Conservation (phyloP, 169 alveolate species). For the Plasmodium vinckei region DNA sequence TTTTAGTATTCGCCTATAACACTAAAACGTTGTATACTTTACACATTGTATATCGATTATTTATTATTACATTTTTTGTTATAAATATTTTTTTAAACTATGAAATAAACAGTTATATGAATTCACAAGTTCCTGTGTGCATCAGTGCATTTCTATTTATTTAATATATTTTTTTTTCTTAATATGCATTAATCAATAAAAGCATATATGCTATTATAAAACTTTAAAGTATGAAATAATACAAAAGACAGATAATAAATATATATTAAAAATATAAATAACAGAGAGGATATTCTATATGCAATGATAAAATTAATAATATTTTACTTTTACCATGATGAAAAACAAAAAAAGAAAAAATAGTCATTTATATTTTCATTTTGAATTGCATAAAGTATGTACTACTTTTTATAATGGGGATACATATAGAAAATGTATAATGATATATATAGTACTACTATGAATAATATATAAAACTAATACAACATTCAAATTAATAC, state of each 20-base stretch:
- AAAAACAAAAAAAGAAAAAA: constrained; percentile 20
- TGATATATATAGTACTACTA: background rate
- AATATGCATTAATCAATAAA: constrained; percentile 11
- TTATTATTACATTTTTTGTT: background rate
- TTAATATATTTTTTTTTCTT: constrained; percentile 10
- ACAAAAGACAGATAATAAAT: constrained; percentile 31
- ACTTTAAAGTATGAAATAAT: constrained; percentile 27
- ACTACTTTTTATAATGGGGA: constrained; percentile 12
- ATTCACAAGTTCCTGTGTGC: constrained; percentile 3
- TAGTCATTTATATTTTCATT: constrained; percentile 13
- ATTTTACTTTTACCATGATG: background rate
- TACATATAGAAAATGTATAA: constrained; percentile 5
- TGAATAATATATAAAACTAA: constrained; percentile 3
- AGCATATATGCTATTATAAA: constrained; percentile 9
- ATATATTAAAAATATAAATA: constrained; percentile 12
- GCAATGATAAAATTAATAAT: constrained; percentile 26
- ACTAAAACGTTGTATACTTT: background rate
- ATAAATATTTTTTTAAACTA: constrained; percentile 9
- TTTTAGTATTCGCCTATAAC: constrained; percentile 12
- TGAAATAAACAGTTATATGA: constrained; percentile 23
- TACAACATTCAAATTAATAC: constrained; percentile 12
- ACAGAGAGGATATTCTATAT: background rate
- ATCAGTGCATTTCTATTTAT: background rate
- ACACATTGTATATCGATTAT: background rate
- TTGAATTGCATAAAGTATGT: constrained; percentile 2